A percentile compares a stretch with the other conserved stretches of the same genome.
Conservation (phyloP, 257 asterid genomes). For the Mitragyna speciosa region DNA sequence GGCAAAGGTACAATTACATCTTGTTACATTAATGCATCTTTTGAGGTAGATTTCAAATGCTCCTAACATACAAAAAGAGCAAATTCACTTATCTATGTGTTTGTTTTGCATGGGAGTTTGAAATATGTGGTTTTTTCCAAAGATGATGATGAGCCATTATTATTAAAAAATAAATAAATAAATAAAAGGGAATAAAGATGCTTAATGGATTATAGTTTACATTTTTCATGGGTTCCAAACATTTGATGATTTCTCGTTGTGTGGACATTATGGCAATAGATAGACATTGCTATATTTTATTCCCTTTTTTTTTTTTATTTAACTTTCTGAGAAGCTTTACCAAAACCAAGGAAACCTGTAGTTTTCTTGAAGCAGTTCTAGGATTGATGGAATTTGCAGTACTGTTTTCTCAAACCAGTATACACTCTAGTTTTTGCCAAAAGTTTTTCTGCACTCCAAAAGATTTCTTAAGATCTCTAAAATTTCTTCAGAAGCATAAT, state of each 20-base stretch:
- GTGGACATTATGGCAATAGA: background rate
- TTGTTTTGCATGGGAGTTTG: background rate
- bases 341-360: background rate
- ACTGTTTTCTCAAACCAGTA: background rate
- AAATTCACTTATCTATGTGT: background rate
- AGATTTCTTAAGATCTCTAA: background rate
- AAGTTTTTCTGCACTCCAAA: background rate
- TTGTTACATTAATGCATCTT: background rate
- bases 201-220: background rate
- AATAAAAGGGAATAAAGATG: too few relatives aligned
- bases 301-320: background rate
- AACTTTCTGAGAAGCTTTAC: background rate
- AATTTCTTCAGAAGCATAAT: background rate
- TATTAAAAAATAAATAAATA: too few relatives aligned
- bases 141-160: background rate
- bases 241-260: background rate
- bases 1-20: constrained; percentile 64
- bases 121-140: background rate
- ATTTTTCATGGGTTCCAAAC: background rate
- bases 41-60: background rate
- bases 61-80: background rate
- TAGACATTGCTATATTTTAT: background rate
- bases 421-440: background rate
- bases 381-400: background rate
- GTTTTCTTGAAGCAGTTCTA: background rate